Percentiles rank a stretch among this genome's conserved stretches.
phyloP scores from a whole-genome alignment of 176 grass and related monocot species.

The Oryza glaberrima region DNA sequence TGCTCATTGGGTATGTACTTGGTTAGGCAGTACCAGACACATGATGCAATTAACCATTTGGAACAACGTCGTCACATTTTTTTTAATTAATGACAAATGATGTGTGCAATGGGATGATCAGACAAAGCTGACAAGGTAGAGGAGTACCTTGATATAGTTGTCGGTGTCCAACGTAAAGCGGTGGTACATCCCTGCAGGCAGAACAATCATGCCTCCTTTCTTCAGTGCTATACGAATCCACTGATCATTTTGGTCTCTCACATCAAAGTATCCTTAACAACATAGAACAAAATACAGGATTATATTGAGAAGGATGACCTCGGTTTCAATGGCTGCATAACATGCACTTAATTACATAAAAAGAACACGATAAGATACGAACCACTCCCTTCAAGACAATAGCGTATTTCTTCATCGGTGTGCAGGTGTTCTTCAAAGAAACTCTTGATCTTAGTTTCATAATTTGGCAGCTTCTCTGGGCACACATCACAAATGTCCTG shows the following conservation, averaged over 20 bases:
- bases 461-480: constrained; percentile 85
- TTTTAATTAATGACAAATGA: too few species aligned
- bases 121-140: too few species aligned
- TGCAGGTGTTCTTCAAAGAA: constrained; percentile 94
- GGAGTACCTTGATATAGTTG: constrained; percentile 84
- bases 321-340: not conserved
- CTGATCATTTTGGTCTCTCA: constrained; percentile 67
- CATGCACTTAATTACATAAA: not conserved
- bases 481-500: constrained; percentile 91
- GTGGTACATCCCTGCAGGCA: constrained; percentile 91
- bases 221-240: constrained; percentile 88
- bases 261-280: constrained; percentile 82
- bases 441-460: constrained; percentile 76
- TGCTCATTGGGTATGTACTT: too few species aligned
- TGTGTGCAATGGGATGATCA: too few species aligned
- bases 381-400: constrained; percentile 94
- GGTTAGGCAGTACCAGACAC: too few species aligned
- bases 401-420: constrained; percentile 90
- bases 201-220: constrained; percentile 91
- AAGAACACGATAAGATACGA: constrained; percentile 34
- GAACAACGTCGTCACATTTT: too few species aligned
- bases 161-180: constrained; percentile 77
- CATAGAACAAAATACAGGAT: constrained; percentile 1
- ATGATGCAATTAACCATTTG: too few species aligned
- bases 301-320: not conserved